Percentiles rank a stretch among this genome's conserved stretches.
phyloP scores from a whole-genome alignment of 805 yeast genomes.

The Starmerella bombi region DNA sequence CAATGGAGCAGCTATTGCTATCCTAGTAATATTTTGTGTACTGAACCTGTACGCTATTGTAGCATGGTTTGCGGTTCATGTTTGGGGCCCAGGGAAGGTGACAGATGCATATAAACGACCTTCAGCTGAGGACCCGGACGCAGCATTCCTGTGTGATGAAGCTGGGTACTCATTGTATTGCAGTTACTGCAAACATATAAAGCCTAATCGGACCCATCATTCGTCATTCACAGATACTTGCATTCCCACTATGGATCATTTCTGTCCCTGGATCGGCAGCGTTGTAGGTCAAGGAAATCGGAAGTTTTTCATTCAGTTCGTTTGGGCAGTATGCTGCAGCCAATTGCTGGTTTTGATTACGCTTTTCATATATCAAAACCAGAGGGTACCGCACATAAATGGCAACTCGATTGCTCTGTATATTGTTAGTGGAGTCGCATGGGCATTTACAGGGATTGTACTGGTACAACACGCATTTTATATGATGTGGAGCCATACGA shows the following conservation, averaged over 20 bases:
- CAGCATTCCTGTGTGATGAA: conserved; percentile 48
- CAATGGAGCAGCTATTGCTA: conserved; percentile 16
- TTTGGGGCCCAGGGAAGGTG: conserved; percentile 49
- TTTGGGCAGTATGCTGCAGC: conserved; percentile 28
- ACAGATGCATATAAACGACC: conserved; percentile 7
- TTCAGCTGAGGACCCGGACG: conserved; percentile 10
- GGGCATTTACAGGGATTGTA: conserved; percentile 35
- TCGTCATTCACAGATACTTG: conserved; percentile 44
- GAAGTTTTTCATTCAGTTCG: conserved; percentile 43
- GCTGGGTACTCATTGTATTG: conserved; percentile 74
- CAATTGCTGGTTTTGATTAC: conserved; percentile 32
- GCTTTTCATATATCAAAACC: conserved; percentile 26
- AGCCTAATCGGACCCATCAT: conserved; percentile 59
- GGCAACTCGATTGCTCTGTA: conserved; percentile 40
- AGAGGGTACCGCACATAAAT: conserved; percentile 26
- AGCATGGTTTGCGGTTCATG: conserved; percentile 36
- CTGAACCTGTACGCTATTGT: conserved; percentile 11
- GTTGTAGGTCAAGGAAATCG: conserved; percentile 60
- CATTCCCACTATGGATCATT: conserved; percentile 70
- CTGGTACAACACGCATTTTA: conserved; percentile 34
- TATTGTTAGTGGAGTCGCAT: conserved; percentile 34
- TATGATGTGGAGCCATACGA: conserved; percentile 25
- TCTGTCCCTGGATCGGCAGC: conserved; percentile 63
- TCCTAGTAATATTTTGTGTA: conserved; percentile 8
- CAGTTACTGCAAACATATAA: conserved; percentile 48